Evolutionary conservation across 371 early-diverging fungal species (phyloP).

Genomic region (Lichtheimia ornata): DNA sequence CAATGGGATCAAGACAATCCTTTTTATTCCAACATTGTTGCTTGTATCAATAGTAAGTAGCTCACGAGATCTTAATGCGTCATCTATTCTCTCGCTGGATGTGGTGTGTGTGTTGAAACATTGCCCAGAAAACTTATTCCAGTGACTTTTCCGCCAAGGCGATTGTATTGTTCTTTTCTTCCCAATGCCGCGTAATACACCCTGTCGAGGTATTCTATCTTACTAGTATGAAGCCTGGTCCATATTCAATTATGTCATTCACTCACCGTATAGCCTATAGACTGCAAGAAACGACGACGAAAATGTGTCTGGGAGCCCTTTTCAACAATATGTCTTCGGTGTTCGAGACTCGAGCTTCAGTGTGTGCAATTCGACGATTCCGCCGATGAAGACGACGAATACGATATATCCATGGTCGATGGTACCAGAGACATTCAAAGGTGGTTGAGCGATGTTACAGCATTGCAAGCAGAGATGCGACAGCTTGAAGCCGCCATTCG

Average conservation of each 20-base stretch:
- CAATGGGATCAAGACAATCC: too few relatives aligned
- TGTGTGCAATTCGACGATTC: conserved; percentile 9
- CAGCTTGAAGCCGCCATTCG: background rate
- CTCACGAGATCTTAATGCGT: too few relatives aligned
- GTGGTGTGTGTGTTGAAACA: too few relatives aligned
- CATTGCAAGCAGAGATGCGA: conserved; percentile 3
- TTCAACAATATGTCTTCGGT: conserved; percentile 8
- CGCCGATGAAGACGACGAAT: conserved; percentile 4
- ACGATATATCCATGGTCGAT: conserved; percentile 3
- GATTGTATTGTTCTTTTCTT: background rate
- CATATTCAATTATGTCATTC: background rate
- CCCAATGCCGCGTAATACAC: conserved; percentile 10
- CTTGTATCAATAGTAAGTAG: too few relatives aligned
- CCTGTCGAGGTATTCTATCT: conserved; percentile 8
- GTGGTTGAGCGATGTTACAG: background rate
- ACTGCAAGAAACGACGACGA: conserved; percentile 12
- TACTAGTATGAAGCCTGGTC: background rate
- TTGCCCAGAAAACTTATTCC: too few relatives aligned
- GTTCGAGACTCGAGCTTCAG: conserved; percentile 5
- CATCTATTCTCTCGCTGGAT: too few relatives aligned
- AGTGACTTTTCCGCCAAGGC: too few relatives aligned
- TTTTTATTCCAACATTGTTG: too few relatives aligned
- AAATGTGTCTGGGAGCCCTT: conserved; percentile 4
- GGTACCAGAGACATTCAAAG: conserved; percentile 1
- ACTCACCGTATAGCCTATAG: background rate